Evolutionary conservation across 2,329 filamentous ascomycete genomes (phyloP), one percentile per base, ranked within the genome.

Genomic region (Neonectria coccinea): DNA sequence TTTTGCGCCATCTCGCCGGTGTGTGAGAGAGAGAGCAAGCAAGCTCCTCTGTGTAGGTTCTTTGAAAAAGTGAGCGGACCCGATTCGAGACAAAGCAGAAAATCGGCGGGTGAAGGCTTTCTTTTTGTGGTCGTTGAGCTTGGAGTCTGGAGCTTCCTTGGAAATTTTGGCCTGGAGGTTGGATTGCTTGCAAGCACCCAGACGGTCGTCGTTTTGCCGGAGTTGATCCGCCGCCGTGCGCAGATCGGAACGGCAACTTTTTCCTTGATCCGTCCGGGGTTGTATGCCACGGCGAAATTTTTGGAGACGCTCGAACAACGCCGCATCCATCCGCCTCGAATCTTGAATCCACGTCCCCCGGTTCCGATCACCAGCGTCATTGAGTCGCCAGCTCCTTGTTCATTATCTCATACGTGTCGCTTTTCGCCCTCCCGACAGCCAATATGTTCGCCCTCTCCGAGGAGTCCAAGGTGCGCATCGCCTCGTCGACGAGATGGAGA

Each of bases 391-490:
- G 27, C 45, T 33, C n/a, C 47, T 20, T 45, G 14, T 53, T 11
- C 18, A 16, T 14, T n/a, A n/a, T 55, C 56, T 29, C 14, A 16
- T 20, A 20, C 9, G 25, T 36, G 18, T 50, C 25, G 45, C 18
- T 41, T 55, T 55, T 55, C 25, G 25, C 25, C 25, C 47, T 31
- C 51, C 25, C 31, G 39, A 48, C 41, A 6, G 74, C 68, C 79
- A 85, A 73, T 57, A 88, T 89, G 86, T 85, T 89, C 69, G 78
- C 84, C 76, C 90, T 98, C 72, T 98, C 96, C 56, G 96, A 99
- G 83, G 96, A 99, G 85, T 94, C 94, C 78, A 98, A 98, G 91
- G 95, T 97, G 78, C 71, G 77, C 59, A 36, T 33, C 9, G 25
- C 18, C 51, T 52, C 50, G 45, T 51, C 45, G 45, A 39, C 18